A percentile compares a stretch with the other conserved stretches of the same genome.
Conservation (phyloP, 768 basidiomycete species). For the Amanita inopinata region DNA sequence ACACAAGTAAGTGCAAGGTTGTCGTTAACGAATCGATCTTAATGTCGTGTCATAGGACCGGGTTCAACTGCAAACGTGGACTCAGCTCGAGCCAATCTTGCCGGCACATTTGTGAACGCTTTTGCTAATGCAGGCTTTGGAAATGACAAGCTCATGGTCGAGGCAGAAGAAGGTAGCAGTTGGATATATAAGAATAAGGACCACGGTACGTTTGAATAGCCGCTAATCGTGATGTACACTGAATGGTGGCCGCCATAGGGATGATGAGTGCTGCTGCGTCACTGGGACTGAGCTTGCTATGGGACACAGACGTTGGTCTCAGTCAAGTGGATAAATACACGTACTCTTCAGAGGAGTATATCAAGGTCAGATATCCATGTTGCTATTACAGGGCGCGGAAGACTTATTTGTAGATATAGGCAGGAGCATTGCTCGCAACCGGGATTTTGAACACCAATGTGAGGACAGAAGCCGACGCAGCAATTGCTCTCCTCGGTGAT, state of each 20-base stretch:
- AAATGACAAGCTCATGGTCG: slow-evolving; percentile 97
- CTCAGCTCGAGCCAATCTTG: slow-evolving; percentile 89
- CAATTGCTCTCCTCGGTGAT: slow-evolving; percentile 82
- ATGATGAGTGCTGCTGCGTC: slow-evolving; percentile 98
- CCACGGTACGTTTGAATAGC: slow-evolving; percentile 48
- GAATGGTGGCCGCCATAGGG: too few relatives aligned
- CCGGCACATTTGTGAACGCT: slow-evolving; percentile 96
- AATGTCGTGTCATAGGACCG: slow-evolving; percentile 33
- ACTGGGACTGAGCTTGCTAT: slow-evolving; percentile 84
- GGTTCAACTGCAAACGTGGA: slow-evolving; percentile 72
- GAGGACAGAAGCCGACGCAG: slow-evolving; percentile 88
- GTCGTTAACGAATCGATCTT: slow-evolving; percentile 1
- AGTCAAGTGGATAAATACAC: slow-evolving; percentile 96
- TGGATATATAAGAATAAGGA: slow-evolving; percentile 99
- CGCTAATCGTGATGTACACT: not conserved
- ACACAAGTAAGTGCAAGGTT: slow-evolving; percentile 45
- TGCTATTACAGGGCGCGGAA: too few relatives aligned
- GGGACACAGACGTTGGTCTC: slow-evolving; percentile 93
- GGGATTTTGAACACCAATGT: slow-evolving; percentile 87
- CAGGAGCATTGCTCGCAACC: slow-evolving; percentile 90
- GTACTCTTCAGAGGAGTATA: slow-evolving; percentile 91
- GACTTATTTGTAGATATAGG: slow-evolving; percentile 27
- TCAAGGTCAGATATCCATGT: slow-evolving; percentile 48
- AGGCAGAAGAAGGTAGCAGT: slow-evolving; percentile 90
- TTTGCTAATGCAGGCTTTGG: slow-evolving; percentile 98